Evolutionary conservation across 2,329 filamentous ascomycete genomes (phyloP).

Genomic region (Fusarium abutilonis): DNA sequence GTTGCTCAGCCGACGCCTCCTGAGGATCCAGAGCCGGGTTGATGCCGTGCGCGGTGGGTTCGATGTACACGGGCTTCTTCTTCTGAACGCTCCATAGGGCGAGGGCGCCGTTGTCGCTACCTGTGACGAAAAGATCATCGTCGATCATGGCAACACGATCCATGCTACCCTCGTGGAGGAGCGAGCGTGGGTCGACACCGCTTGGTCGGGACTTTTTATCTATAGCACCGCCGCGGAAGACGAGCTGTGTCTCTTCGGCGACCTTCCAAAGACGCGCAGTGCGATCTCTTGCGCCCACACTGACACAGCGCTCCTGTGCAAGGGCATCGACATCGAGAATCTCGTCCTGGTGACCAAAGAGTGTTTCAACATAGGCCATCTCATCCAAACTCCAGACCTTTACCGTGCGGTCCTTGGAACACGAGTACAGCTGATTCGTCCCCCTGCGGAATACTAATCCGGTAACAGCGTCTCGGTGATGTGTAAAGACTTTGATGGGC

Average conservation of each 20-base stretch:
- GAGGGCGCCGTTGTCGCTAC: slow-evolving; percentile 88
- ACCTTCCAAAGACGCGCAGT: slow-evolving; percentile 97
- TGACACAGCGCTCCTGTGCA: slow-evolving; percentile 87
- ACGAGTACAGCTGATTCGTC: slow-evolving; percentile 92
- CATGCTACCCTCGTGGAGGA: slow-evolving; percentile 83
- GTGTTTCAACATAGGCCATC: slow-evolving; percentile 91
- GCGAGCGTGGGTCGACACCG: slow-evolving; percentile 59
- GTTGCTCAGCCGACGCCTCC: slow-evolving; percentile 76
- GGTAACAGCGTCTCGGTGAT: slow-evolving; percentile 89
- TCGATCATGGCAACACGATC: slow-evolving; percentile 92
- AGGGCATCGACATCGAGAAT: slow-evolving; percentile 86
- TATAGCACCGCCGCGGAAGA: slow-evolving; percentile 85
- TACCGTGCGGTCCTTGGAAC: slow-evolving; percentile 89
- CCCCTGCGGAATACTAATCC: slow-evolving; percentile 85
- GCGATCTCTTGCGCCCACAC: slow-evolving; percentile 88
- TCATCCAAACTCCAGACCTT: slow-evolving; percentile 96
- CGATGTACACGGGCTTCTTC: slow-evolving; percentile 89
- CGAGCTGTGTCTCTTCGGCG: slow-evolving; percentile 91
- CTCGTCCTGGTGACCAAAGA: slow-evolving; percentile 95
- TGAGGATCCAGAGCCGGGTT: slow-evolving; percentile 75
- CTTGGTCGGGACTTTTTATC: slow-evolving; percentile 59
- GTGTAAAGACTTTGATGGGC: slow-evolving; percentile 84
- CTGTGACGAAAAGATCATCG: slow-evolving; percentile 89
- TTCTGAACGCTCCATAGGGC: slow-evolving; percentile 90
- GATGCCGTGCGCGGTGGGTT: slow-evolving; percentile 84